A percentile compares a stretch with the other conserved stretches of the same genome.
These are phyloP conservation scores for Starmerella lactis-condensi DNA, from an alignment of 805 yeast species.

Conservation along the genomic window DNA sequence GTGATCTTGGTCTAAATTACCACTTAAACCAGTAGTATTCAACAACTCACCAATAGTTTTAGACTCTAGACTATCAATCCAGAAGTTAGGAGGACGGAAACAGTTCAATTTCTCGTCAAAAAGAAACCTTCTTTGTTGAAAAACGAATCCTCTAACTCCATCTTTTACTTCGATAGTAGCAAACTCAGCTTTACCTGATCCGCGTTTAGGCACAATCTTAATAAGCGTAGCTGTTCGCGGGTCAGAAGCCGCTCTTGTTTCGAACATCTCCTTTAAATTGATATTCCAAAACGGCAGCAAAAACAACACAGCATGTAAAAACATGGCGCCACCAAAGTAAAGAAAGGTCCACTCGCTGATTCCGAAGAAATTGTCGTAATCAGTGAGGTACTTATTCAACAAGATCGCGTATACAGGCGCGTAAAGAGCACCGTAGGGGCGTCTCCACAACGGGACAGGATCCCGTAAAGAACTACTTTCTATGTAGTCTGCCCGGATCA, in stretches of 20 bases:
- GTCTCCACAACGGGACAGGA: slow-evolving; percentile 38
- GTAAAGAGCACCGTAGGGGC: slow-evolving; percentile 76
- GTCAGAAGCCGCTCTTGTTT: slow-evolving; percentile 36
- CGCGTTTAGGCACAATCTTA: slow-evolving; percentile 62
- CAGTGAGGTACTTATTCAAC: slow-evolving; percentile 39
- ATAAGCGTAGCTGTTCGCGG: slow-evolving; percentile 53
- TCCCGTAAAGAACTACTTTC: slow-evolving; percentile 54
- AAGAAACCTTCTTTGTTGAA: slow-evolving; percentile 82
- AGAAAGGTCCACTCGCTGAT: slow-evolving; percentile 96
- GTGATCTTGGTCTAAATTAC: slow-evolving; percentile 19
- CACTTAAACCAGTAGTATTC: slow-evolving; percentile 31
- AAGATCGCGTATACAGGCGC: slow-evolving; percentile 58
- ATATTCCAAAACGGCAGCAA: slow-evolving; percentile 91
- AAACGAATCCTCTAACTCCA: slow-evolving; percentile 51
- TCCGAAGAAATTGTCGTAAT: slow-evolving; percentile 64
- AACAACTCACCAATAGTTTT: slow-evolving; percentile 45
- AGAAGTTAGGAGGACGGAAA: slow-evolving; percentile 69
- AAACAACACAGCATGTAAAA: slow-evolving; percentile 59
- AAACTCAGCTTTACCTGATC: slow-evolving; percentile 72
- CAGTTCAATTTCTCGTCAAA: slow-evolving; percentile 34
- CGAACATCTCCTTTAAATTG: slow-evolving; percentile 47
- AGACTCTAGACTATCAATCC: slow-evolving; percentile 28
- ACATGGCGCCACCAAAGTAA: slow-evolving; percentile 51
- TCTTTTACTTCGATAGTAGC: slow-evolving; percentile 39
- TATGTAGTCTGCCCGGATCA: slow-evolving; percentile 56